Evolutionary conservation across 345 rosid genomes (phyloP).

Genomic region (Cochlearia excelsa): DNA sequence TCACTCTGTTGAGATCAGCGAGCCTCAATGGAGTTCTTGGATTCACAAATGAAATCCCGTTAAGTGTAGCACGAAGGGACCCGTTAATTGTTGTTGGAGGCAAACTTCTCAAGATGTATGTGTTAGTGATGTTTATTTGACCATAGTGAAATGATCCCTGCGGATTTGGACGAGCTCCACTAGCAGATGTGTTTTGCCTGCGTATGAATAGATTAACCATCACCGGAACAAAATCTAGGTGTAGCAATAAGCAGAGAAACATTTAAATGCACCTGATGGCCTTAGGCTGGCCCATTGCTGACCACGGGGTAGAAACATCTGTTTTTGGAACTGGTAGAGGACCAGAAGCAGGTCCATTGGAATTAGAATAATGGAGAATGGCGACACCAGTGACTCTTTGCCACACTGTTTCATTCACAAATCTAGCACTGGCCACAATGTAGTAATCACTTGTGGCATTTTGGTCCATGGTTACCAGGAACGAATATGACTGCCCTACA

Average conservation of each 20-base stretch:
- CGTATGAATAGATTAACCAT: constrained; percentile 5
- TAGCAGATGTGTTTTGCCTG: constrained; percentile 83
- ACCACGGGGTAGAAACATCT: constrained; percentile 68
- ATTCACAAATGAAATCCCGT: constrained; percentile 80
- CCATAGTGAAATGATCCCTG: constrained; percentile 97
- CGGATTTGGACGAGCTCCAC: constrained; percentile 98
- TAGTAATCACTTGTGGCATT: constrained; percentile 78
- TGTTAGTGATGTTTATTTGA: constrained; percentile 67
- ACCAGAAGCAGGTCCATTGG: constrained; percentile 74
- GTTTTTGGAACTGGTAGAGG: constrained; percentile 69
- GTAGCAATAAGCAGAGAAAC: constrained; percentile 2
- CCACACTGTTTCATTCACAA: constrained; percentile 86
- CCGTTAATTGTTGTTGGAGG: constrained; percentile 65
- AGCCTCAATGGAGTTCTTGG: constrained; percentile 70
- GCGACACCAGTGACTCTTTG: constrained; percentile 90
- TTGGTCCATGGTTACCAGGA: constrained; percentile 90
- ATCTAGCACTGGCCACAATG: constrained; percentile 93
- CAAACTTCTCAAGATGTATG: constrained; percentile 63
- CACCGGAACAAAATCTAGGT: constrained; percentile 1
- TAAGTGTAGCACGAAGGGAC: constrained; percentile 58
- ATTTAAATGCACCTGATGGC: constrained; percentile 56
- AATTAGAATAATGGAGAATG: constrained; percentile 85
- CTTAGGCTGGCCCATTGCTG: constrained; percentile 83
- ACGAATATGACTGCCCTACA: constrained; percentile 90
- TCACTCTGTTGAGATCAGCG: constrained; percentile 63